A percentile compares a stretch with the other conserved stretches of the same genome.
Conservation (phyloP, 1,139 yeast genomes). For the Candida anutae region DNA sequence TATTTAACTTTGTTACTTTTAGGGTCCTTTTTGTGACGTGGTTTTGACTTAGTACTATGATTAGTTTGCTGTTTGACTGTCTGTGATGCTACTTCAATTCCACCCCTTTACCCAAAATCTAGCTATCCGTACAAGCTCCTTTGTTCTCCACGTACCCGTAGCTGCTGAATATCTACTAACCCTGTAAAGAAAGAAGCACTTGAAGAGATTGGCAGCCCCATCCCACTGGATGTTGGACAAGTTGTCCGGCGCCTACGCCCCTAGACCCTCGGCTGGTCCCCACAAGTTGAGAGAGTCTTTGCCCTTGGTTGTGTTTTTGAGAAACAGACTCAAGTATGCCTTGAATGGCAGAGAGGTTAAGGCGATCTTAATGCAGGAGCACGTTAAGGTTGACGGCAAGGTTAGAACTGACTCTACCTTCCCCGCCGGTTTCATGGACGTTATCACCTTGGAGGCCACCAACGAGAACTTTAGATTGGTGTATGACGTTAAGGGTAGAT, state of each 20-base stretch:
- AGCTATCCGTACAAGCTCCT: constrained; percentile 1
- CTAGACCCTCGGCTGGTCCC: constrained; percentile 99
- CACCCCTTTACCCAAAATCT: not conserved
- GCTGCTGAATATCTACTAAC: constrained; percentile 19
- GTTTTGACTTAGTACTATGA: too few relatives aligned
- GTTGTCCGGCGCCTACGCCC: constrained; percentile 98
- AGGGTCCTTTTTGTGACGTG: too few relatives aligned
- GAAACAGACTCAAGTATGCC: constrained; percentile 99
- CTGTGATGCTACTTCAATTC: not conserved
- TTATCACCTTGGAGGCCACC: constrained; percentile 92
- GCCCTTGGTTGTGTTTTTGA: constrained; percentile 94
- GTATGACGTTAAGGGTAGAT: constrained; percentile 98
- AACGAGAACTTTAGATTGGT: constrained; percentile 98
- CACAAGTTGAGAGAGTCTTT: constrained; percentile 99
- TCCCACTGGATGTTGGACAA: constrained; percentile 99
- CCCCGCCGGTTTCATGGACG: constrained; percentile 99
- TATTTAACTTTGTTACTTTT: too few relatives aligned
- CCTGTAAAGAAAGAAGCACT: constrained; percentile 72
- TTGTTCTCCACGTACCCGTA: constrained; percentile 1
- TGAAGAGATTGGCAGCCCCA: constrained; percentile 99
- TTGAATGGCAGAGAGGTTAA: constrained; percentile 99
- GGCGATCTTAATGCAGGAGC: constrained; percentile 98
- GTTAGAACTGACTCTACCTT: constrained; percentile 97
- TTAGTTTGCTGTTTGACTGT: not conserved
- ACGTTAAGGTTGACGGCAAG: constrained; percentile 98